Evolutionary conservation across 2,329 filamentous ascomycete species (phyloP).

Genomic region (Teratosphaeria nubilosa): DNA sequence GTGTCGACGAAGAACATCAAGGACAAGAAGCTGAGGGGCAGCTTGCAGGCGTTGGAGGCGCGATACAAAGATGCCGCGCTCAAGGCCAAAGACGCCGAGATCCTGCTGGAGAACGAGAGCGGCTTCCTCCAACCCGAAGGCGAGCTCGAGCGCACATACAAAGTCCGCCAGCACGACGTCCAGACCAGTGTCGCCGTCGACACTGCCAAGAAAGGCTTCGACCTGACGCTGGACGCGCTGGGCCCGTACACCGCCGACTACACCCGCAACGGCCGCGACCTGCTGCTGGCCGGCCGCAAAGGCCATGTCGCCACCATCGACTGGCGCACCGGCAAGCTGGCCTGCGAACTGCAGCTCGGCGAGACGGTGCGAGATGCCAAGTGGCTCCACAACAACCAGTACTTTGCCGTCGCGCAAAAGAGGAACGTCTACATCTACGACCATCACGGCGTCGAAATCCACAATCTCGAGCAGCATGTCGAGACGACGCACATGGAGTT

Average conservation of each 20-base stretch:
- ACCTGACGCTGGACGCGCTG: slow-evolving; percentile 69
- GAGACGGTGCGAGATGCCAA: slow-evolving; percentile 84
- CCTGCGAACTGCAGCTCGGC: slow-evolving; percentile 80
- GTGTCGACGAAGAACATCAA: slow-evolving; percentile 64
- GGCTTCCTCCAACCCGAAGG: slow-evolving; percentile 84
- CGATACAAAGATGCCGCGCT: slow-evolving; percentile 75
- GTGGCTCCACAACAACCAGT: slow-evolving; percentile 92
- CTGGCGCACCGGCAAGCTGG: slow-evolving; percentile 84
- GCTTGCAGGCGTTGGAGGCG: slow-evolving; percentile 65
- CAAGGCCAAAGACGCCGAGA: slow-evolving; percentile 89
- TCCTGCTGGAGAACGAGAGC: slow-evolving; percentile 73
- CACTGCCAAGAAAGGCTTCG: slow-evolving; percentile 86
- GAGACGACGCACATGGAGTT: slow-evolving; percentile 94
- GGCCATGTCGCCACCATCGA: slow-evolving; percentile 95
- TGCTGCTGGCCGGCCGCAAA: slow-evolving; percentile 79
- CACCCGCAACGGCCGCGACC: slow-evolving; percentile 74
- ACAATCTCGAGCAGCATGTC: slow-evolving; percentile 79
- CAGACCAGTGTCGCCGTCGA: slow-evolving; percentile 62
- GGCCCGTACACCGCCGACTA: slow-evolving; percentile 88
- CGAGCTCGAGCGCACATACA: slow-evolving; percentile 85
- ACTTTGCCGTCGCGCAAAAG: slow-evolving; percentile 92
- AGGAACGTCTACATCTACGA: slow-evolving; percentile 97
- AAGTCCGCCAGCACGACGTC: slow-evolving; percentile 83
- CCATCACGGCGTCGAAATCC: slow-evolving; percentile 77
- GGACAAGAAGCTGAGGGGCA: slow-evolving; percentile 82